Evolutionary conservation across 2,329 filamentous ascomycete genomes (phyloP).

Genomic region (Trichoderma endophyticum): DNA sequence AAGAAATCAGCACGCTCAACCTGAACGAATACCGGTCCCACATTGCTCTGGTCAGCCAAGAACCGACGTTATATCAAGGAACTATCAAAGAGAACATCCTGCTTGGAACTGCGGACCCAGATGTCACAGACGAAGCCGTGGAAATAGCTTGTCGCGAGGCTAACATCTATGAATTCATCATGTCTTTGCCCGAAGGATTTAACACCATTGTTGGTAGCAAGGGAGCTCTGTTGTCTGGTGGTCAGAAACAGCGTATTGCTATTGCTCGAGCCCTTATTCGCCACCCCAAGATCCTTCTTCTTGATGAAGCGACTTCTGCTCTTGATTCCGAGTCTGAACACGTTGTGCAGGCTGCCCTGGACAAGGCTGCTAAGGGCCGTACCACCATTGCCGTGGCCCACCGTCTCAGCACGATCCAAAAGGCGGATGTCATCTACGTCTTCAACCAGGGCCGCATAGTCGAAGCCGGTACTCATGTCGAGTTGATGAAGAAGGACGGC

Average conservation of each 20-base stretch:
- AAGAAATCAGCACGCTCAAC: constrained; percentile 77
- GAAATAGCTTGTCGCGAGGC: constrained; percentile 81
- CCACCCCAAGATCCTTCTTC: constrained; percentile 17
- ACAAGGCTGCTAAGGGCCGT: constrained; percentile 29
- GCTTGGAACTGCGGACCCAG: constrained; percentile 65
- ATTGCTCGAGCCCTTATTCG: constrained; percentile 20
- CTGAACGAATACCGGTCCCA: constrained; percentile 81
- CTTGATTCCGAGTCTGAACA: constrained; percentile 17
- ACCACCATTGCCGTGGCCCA: constrained; percentile 20
- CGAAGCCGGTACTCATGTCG: constrained; percentile 76
- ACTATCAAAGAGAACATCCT: constrained; percentile 88
- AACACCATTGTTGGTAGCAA: constrained; percentile 20
- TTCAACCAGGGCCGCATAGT: constrained; percentile 86
- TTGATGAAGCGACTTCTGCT: constrained; percentile 19
- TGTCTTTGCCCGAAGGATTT: constrained; percentile 59
- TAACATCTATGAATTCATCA: constrained; percentile 90
- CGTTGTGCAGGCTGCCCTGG: constrained; percentile 17
- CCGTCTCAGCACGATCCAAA: constrained; percentile 86
- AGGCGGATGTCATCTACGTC: constrained; percentile 94
- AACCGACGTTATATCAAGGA: constrained; percentile 92
- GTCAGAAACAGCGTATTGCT: constrained; percentile 20
- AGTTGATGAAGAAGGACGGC: constrained; percentile 67
- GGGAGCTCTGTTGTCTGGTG: constrained; percentile 41
- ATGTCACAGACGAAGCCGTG: constrained; percentile 69
- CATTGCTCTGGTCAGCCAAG: constrained; percentile 87